phyloP scores from a whole-genome alignment of 2,329 filamentous ascomycete species.

The Xylaria sp. region DNA sequence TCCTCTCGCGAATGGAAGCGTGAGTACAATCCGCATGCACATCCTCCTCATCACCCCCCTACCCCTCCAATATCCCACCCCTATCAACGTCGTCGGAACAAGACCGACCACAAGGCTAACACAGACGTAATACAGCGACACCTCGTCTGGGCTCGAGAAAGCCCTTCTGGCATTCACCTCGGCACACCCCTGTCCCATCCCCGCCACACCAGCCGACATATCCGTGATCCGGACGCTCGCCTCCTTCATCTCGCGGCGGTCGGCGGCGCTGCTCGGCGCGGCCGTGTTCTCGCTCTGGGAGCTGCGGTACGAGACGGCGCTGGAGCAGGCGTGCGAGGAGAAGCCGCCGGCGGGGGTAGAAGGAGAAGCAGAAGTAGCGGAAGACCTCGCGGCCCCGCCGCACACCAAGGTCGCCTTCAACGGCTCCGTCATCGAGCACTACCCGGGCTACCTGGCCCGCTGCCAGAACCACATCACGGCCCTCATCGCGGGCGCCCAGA shows the following conservation, averaged over 20 bases:
- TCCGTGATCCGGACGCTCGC: constrained; percentile 64
- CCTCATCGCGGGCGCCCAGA: constrained; percentile 60
- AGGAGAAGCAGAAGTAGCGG: constrained; percentile 1
- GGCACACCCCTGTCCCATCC: constrained; percentile 58
- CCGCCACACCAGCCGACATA: constrained; percentile 59
- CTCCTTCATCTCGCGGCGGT: constrained; percentile 66
- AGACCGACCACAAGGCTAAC: constrained; percentile 30
- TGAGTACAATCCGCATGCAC: constrained; percentile 51
- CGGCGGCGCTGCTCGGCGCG: constrained; percentile 68
- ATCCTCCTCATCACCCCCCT: not conserved
- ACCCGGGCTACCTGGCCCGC: constrained; percentile 72
- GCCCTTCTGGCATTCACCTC: constrained; percentile 62
- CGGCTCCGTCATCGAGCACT: constrained; percentile 82
- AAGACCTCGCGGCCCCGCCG: constrained; percentile 52
- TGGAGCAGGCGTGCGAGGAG: constrained; percentile 55
- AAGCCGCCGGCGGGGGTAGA: constrained; percentile 34
- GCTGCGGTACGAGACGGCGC: constrained; percentile 61
- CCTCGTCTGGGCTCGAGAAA: constrained; percentile 54
- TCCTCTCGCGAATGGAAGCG: constrained; percentile 68
- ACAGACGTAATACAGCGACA: constrained; percentile 54
- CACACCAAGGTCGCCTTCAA: constrained; percentile 78
- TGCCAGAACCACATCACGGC: constrained; percentile 73
- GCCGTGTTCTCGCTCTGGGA: constrained; percentile 70
- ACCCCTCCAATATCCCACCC: not conserved
- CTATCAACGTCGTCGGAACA: not conserved